phyloP scores from a whole-genome alignment of 495 filamentous ascomycete species.

The Ramalina intermedia region DNA sequence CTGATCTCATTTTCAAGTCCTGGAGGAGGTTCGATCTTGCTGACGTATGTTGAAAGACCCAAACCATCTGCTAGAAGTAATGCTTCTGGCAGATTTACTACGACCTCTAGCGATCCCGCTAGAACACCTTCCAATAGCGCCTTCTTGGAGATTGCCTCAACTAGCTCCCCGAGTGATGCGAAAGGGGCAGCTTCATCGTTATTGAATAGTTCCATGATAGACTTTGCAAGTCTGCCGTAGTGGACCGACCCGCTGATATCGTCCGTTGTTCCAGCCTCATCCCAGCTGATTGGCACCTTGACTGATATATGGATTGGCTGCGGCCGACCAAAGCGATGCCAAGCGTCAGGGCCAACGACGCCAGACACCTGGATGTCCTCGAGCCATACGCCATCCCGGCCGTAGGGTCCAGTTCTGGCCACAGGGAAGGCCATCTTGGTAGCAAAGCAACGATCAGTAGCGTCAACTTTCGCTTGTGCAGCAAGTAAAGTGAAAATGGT shows the following conservation, averaged over 20 bases:
- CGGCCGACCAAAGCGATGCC: conserved; percentile 9
- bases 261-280: conserved; percentile 11
- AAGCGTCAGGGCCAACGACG: conserved; percentile 14
- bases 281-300: conserved; percentile 4
- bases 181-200: conserved; percentile 3
- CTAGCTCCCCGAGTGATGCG: conserved; percentile 4
- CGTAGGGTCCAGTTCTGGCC: no score
- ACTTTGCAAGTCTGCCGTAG: conserved; percentile 14
- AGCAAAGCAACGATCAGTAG: no score
- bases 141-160: not conserved
- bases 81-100: conserved; percentile 6
- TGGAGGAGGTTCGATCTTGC: not conserved
- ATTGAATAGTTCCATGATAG: conserved; percentile 1
- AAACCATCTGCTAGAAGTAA: conserved; percentile 11
- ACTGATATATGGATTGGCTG: conserved; percentile 11
- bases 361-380: conserved; percentile 11
- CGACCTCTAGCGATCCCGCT: conserved; percentile 7
- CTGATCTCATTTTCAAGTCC: not conserved
- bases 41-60: not conserved
- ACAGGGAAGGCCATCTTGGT: no score
- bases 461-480: no score
- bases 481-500: no score
- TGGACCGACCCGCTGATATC: conserved; percentile 11
- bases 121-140: conserved; percentile 4
- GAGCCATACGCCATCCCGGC: no score